Conservation (phyloP, 495 filamentous ascomycete genomes). For the Articulospora tetracladia region DNA sequence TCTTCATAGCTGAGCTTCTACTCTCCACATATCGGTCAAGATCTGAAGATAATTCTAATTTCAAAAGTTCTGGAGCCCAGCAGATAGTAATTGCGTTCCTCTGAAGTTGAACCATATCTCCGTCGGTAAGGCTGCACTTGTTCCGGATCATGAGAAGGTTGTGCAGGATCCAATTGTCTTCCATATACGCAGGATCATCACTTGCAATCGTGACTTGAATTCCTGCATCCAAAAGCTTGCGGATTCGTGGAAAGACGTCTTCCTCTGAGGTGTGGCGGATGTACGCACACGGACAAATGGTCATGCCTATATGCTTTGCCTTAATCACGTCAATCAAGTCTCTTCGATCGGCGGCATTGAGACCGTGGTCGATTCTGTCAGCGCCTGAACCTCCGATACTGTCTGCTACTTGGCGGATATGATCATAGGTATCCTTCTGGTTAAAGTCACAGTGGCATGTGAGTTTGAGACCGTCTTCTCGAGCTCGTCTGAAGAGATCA, state of each 20-base stretch:
- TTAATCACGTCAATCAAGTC: constrained; percentile 55
- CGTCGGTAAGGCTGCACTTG: neutral
- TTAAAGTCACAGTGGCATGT: constrained; percentile 63
- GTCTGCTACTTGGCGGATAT: constrained; percentile 58
- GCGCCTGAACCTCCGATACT: constrained; percentile 44
- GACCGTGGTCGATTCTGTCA: constrained; percentile 61
- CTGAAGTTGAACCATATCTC: constrained; percentile 5
- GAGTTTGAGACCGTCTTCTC: constrained; percentile 44
- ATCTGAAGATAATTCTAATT: neutral
- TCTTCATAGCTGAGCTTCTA: no score
- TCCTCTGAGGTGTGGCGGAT: constrained; percentile 55
- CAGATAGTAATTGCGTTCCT: constrained; percentile 11
- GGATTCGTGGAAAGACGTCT: constrained; percentile 53
- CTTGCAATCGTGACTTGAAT: constrained; percentile 65
- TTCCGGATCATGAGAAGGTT: constrained; percentile 7
- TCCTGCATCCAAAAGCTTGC: constrained; percentile 57
- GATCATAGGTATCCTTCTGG: constrained; percentile 64
- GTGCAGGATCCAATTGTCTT: constrained; percentile 16
- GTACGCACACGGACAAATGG: constrained; percentile 70
- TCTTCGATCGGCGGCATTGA: constrained; percentile 55
- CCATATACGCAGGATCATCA: constrained; percentile 68
- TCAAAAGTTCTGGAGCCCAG: constrained; percentile 8
- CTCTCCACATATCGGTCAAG: neutral
- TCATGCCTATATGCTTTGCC: constrained; percentile 50
- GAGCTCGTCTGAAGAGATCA: constrained; percentile 51